Percentiles rank a stretch among this genome's conserved stretches.
These are phyloP conservation scores for Penicillium hordei DNA, from an alignment of 2,329 filamentous ascomycete genomes.

Conservation along the genomic window DNA sequence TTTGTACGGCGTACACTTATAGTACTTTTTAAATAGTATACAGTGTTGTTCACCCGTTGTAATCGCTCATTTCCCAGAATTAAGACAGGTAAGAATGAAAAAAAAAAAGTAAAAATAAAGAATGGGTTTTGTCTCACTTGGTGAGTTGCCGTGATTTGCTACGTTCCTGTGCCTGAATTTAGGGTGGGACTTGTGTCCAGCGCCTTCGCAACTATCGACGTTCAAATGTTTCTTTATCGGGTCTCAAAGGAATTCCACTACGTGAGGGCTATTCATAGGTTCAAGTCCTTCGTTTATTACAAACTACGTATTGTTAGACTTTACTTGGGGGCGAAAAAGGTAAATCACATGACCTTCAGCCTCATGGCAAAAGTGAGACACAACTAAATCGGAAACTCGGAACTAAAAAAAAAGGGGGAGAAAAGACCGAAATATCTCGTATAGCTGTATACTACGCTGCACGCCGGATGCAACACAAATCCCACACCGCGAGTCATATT, in stretches of 20 bases:
- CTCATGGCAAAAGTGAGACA: background rate
- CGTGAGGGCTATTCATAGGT: background rate
- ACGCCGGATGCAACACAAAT: background rate
- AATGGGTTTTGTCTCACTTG: background rate
- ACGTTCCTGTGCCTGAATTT: background rate
- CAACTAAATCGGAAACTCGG: background rate
- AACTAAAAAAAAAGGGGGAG: background rate
- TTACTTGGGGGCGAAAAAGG: background rate
- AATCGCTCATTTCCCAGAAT: background rate
- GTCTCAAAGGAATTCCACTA: background rate
- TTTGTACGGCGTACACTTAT: background rate
- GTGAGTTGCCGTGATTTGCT: background rate
- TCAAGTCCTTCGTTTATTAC: background rate
- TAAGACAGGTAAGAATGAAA: background rate
- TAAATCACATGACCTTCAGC: conserved; percentile 1
- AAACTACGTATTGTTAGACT: background rate
- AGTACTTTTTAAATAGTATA: too few relatives aligned
- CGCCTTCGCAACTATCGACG: background rate
- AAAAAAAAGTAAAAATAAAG: background rate
- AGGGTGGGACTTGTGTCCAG: background rate
- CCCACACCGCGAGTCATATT: background rate
- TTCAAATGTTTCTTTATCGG: background rate
- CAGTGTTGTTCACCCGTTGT: background rate
- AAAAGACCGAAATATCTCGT: background rate
- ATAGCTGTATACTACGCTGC: background rate